phyloP scores from a whole-genome alignment of 2,329 filamentous ascomycete species.

The Cordyceps cateniannulata region DNA sequence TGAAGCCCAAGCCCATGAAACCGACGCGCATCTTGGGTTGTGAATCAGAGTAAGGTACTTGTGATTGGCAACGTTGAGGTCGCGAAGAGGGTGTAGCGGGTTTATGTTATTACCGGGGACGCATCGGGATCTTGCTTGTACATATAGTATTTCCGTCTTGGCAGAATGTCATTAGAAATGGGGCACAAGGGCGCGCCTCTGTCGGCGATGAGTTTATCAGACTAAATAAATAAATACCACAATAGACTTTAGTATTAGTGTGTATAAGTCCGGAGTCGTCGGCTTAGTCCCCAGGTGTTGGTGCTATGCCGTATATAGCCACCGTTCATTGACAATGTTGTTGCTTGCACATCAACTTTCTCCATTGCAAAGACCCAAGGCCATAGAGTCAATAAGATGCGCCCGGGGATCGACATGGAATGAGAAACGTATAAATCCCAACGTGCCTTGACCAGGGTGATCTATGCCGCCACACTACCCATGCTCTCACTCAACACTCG shows the following conservation, averaged over 20 bases:
- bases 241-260: too few relatives aligned
- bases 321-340: not conserved
- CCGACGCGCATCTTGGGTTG: conserved; percentile 18
- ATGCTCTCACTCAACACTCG: not conserved
- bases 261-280: not conserved
- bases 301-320: not conserved
- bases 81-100: not conserved
- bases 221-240: not conserved
- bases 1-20: conserved; percentile 26
- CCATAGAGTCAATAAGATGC: too few relatives aligned
- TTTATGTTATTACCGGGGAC: not conserved
- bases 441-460: too few relatives aligned
- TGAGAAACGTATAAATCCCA: too few relatives aligned
- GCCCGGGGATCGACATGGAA: too few relatives aligned
- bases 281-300: not conserved
- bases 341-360: too few relatives aligned
- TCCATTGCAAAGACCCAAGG: too few relatives aligned
- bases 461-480: not conserved
- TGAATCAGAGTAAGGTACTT: too few relatives aligned
- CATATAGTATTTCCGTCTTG: not conserved
- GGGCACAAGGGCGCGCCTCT: conserved; percentile 6
- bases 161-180: not conserved
- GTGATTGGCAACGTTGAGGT: not conserved
- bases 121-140: not conserved
- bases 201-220: not conserved